Percentiles rank a stretch among this genome's conserved stretches.
Conservation (phyloP, 2,329 filamentous ascomycete species). For the Elsinoe batatas region DNA sequence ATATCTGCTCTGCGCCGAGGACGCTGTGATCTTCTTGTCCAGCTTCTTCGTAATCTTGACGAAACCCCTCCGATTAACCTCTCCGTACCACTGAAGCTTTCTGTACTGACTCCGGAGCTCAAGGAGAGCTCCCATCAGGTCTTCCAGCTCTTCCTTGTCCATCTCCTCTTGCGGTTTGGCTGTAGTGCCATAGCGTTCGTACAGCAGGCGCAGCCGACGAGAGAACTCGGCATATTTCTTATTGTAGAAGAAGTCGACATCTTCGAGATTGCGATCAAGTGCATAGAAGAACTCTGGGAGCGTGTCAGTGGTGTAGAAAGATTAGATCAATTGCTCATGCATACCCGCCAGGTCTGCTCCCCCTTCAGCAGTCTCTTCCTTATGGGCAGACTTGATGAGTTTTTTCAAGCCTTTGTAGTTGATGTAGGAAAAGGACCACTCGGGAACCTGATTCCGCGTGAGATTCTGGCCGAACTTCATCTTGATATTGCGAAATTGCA, state of each 20-base stretch:
- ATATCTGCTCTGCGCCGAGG: conserved; percentile 72
- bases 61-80: conserved; percentile 90
- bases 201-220: conserved; percentile 72
- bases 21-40: conserved; percentile 80
- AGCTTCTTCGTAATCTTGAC: conserved; percentile 98
- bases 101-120: conserved; percentile 79
- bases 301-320: conserved; percentile 18
- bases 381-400: conserved; percentile 70
- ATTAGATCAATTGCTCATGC: neutral
- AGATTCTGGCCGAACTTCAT: conserved; percentile 49
- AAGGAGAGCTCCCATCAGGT: conserved; percentile 79
- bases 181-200: conserved; percentile 74
- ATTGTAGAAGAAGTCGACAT: conserved; percentile 94
- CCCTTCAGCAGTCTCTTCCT: conserved; percentile 54
- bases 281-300: conserved; percentile 85
- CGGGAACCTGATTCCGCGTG: conserved; percentile 73
- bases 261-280: conserved; percentile 92
- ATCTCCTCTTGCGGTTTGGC: conserved; percentile 60
- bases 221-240: conserved; percentile 82
- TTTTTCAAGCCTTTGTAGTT: conserved; percentile 91
- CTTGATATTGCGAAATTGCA: neutral
- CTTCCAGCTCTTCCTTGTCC: conserved; percentile 81
- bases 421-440: conserved; percentile 77
- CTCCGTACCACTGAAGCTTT: conserved; percentile 94
- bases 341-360: conserved; percentile 83